These are phyloP conservation scores for Pelargonium citronellum DNA, from an alignment of 441 rosid species.

Conservation along the genomic window DNA sequence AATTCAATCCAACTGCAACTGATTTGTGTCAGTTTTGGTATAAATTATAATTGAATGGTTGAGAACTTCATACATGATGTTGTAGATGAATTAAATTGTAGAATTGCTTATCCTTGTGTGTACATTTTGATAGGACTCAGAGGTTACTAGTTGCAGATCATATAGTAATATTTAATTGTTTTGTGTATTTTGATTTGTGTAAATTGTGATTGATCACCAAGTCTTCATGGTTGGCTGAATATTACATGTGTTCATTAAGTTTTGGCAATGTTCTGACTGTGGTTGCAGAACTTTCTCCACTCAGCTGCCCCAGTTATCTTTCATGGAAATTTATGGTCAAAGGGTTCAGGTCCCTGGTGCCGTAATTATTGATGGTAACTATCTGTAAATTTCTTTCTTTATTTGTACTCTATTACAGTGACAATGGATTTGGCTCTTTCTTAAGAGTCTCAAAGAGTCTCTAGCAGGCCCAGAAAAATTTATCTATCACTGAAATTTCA, in stretches of 20 bases:
- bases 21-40: no score
- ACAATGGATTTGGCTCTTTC: not conserved
- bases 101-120: no score
- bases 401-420: not conserved
- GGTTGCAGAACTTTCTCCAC: slow-evolving; percentile 40
- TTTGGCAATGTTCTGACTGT: not conserved
- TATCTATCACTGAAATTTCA: not conserved
- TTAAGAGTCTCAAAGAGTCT: not conserved
- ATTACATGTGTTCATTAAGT: no score
- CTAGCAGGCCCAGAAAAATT: not conserved
- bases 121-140: no score
- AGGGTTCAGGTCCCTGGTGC: slow-evolving; percentile 61
- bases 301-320: slow-evolving; percentile 40
- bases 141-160: no score
- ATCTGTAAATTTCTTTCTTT: not conserved
- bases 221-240: not conserved
- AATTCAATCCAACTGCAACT: no score
- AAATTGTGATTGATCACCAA: not conserved
- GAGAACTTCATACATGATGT: no score
- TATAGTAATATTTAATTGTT: no score
- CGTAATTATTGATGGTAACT: slow-evolving; percentile 68
- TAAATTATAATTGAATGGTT: no score
- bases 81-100: no score
- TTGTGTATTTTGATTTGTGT: not conserved
- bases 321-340: slow-evolving; percentile 58